Evolutionary conservation across 2,329 filamentous ascomycete species (phyloP), one percentile per base, ranked within the genome.

Genomic region (Diaporthe sp.): DNA sequence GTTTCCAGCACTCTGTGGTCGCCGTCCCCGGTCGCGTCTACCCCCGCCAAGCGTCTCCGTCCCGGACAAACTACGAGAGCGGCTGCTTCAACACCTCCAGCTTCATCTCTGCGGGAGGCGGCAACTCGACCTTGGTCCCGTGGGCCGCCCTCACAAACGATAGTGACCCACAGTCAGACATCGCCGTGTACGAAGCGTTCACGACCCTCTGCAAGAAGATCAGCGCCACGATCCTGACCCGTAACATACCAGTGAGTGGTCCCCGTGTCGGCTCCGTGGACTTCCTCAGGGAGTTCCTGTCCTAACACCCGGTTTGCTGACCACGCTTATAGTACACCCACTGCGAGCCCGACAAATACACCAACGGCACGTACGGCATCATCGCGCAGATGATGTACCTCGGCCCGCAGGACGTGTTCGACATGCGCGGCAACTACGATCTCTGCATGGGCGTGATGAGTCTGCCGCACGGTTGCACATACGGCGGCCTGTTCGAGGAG

Each of bases 351-450:
- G 25, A 71, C 12, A 34, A 12, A 20, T 31, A 31, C 37, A 34
- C 17, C 25, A 71, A 57, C 51, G 34, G 68, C 39, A 58, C 37
- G 5, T 49, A 58, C 53, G 28, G 53, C 12, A 15, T 71, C 53
- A 47, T 71, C 17, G 68, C 51, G 5, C 53, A 57, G 68, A 17
- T 71, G 25, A 71, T 28, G 22, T 71, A 71, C 20, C 39, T 44
- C 17, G 68, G 51, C 51, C 25, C 68, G 4, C 5, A 58, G 4
- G 37, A n/a, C 12, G 47, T 13, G 2, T 47, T 31, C 68, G 53
- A 58, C 51, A 71, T 71, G 53, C 51, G 51, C 31, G 37, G 25
- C 17, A 2, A 34, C 17, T 34, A 58, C 53, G 53, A 71, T 1
- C 12, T 22, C 51, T 71, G 68, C 34, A 8, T 58, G 51, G 20